phyloP scores from a whole-genome alignment of 306 rosid species.

The Chamaecrista fasciculata region DNA sequence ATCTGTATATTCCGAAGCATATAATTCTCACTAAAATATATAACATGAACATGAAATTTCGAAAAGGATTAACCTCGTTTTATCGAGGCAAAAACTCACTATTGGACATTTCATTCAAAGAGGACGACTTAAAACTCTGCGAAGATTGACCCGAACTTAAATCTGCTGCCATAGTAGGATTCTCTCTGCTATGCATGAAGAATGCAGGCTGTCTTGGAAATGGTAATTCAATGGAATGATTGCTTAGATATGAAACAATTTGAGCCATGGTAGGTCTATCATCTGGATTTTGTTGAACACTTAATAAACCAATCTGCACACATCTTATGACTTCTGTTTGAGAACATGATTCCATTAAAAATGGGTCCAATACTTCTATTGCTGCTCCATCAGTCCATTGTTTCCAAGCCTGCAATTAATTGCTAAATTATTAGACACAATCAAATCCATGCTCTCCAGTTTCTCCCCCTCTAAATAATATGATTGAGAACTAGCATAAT shows the following conservation, averaged over 20 bases:
- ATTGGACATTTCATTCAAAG: not conserved
- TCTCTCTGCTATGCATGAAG: not conserved
- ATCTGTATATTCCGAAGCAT: too few species aligned
- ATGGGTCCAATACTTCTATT: conserved; percentile 35
- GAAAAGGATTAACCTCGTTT: not conserved
- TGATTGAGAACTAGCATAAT: too few species aligned
- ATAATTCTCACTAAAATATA: too few species aligned
- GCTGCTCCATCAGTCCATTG: conserved; percentile 37
- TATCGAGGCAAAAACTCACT: not conserved
- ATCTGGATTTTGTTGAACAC: too few species aligned
- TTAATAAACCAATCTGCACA: conserved; percentile 42
- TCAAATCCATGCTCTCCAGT: not conserved
- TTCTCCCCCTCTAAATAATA: too few species aligned
- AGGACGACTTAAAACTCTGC: not conserved
- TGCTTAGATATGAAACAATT: conserved; percentile 21
- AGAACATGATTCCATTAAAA: conserved; percentile 13
- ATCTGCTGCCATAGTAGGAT: too few species aligned
- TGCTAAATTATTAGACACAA: not conserved
- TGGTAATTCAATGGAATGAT: not conserved
- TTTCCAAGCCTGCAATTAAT: conserved; percentile 37
- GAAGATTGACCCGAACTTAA: too few species aligned
- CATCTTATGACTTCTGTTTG: conserved; percentile 27
- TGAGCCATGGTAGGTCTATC: too few species aligned
- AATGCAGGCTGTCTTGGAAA: not conserved
- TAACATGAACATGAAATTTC: too few species aligned